Evolutionary conservation across 495 filamentous ascomycete genomes (phyloP).

Genomic region (Chlorociboria aeruginascens): DNA sequence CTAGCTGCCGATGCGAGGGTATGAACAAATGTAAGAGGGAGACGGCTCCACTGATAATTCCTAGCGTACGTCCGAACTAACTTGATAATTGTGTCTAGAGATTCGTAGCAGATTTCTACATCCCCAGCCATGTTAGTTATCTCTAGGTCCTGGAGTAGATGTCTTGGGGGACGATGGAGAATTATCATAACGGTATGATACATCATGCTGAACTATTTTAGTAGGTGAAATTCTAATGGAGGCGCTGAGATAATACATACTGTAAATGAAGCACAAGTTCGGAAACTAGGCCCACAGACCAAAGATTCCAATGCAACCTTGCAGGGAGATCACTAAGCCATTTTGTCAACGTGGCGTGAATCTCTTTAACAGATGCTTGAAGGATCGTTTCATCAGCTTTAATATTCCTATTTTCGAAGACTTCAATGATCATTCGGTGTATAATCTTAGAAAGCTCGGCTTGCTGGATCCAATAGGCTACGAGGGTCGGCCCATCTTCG

Average conservation of each 20-base stretch:
- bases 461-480: conserved; percentile 19
- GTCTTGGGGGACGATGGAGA: conserved; percentile 23
- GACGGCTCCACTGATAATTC: conserved; percentile 19
- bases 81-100: conserved; percentile 20
- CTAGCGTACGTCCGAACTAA: conserved; percentile 19
- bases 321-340: conserved; percentile 21
- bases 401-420: conserved; percentile 23
- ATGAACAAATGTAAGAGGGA: conserved; percentile 25
- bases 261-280: conserved; percentile 23
- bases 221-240: neutral
- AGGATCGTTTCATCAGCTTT: conserved; percentile 18
- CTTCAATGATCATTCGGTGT: conserved; percentile 25
- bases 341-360: conserved; percentile 21
- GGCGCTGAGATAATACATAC: conserved; percentile 10
- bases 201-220: conserved; percentile 16
- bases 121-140: conserved; percentile 13
- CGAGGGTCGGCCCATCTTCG: conserved; percentile 21
- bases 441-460: conserved; percentile 23
- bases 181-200: conserved; percentile 25
- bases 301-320: conserved; percentile 24
- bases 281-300: conserved; percentile 20
- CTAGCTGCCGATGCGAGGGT: conserved; percentile 23
- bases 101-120: conserved; percentile 24
- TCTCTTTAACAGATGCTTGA: conserved; percentile 19
- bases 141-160: conserved; percentile 15